Base-by-base conservation (phyloP, 306 rosid genomes). In the Casuarina glauca region DNA sequence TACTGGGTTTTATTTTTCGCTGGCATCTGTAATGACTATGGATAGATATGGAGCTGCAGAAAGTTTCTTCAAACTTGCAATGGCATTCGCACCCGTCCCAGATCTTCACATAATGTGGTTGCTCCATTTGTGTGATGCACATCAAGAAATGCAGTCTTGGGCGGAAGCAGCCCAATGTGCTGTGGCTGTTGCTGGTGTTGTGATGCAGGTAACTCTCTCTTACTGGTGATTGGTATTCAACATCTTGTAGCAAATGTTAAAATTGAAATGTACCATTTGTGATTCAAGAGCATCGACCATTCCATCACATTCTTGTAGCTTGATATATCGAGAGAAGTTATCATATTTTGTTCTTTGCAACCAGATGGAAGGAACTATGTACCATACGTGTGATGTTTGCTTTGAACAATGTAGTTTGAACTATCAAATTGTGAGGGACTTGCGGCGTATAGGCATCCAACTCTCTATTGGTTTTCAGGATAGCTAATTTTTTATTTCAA, bases 51-150 rank as follows among this genome's bases (percentile, higher is more conserved):
- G 97, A 44, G 97, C 97, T 70, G 97, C 97, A 19, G 98, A 95
- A 81, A 76, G 98, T 88, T 95, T 87, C 83, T 86, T 91, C 77
- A 95, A 91, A 88, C 89, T 95, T 84, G 97, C 97, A 35, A 91
- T 91, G 97, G 97, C 98, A 55, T 95, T 95, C 83, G 97, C 98
- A 62, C 98, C 98, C 3, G 97, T 95, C 74, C 98, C 98, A 70
- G 98, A 95, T 89, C 98, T 95, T 82, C 97, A 95, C 88, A 95
- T 95, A 77, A 95, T 95, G 98, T 95, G 98, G 98, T 85, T 95
- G 82, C 93, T 95, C 61, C 98, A 95, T 88, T 86, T 95, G 44
- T 95, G 98, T 82, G 98, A 95, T 83, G 98, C 98, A 1, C 98
- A 95, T 80, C 98, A 92, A 75, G 97, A 95, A 89, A 91, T 95